Percentiles rank a stretch among this genome's conserved stretches.
phyloP scores from a whole-genome alignment of 169 alveolate species.

The Cryptosporidium bovis region DNA sequence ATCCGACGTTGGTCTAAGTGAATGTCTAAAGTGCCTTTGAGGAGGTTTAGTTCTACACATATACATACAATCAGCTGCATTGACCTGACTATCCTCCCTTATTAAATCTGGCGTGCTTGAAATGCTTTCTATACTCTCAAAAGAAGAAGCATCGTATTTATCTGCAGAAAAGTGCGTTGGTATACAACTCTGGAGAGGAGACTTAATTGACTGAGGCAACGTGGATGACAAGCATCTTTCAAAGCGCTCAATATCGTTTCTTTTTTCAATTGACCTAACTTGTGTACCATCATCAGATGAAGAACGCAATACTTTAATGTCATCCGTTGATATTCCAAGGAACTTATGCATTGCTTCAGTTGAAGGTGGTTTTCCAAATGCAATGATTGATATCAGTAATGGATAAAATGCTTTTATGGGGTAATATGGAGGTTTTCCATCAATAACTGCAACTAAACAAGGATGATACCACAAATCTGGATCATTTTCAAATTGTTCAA shows the following conservation, averaged over 20 bases:
- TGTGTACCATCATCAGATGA: conserved; percentile 26
- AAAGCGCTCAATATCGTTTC: conserved; percentile 1
- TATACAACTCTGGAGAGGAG: not conserved
- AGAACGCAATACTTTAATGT: conserved; percentile 17
- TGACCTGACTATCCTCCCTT: conserved; percentile 7
- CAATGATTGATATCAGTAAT: conserved; percentile 88
- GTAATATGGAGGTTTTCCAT: conserved; percentile 88
- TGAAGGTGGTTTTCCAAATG: conserved; percentile 89
- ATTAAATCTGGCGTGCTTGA: conserved; percentile 20
- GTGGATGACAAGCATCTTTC: conserved; percentile 58
- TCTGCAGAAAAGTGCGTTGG: conserved; percentile 31
- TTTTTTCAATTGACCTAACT: not conserved
- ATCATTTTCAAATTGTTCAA: conserved; percentile 85
- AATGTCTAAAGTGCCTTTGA: conserved; percentile 78
- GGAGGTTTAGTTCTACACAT: conserved; percentile 31
- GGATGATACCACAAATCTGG: conserved; percentile 90
- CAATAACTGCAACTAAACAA: conserved; percentile 89
- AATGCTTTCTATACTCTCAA: conserved; percentile 41
- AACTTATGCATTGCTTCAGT: conserved; percentile 83
- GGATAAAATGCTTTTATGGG: conserved; percentile 91
- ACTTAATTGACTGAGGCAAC: conserved; percentile 13
- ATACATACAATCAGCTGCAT: conserved; percentile 21
- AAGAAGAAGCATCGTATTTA: conserved; percentile 54
- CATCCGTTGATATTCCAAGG: conserved; percentile 67
- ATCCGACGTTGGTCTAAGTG: conserved; percentile 91